Base-by-base conservation (phyloP, 1,139 yeast genomes). In the Casaregolazyma lundiana region DNA sequence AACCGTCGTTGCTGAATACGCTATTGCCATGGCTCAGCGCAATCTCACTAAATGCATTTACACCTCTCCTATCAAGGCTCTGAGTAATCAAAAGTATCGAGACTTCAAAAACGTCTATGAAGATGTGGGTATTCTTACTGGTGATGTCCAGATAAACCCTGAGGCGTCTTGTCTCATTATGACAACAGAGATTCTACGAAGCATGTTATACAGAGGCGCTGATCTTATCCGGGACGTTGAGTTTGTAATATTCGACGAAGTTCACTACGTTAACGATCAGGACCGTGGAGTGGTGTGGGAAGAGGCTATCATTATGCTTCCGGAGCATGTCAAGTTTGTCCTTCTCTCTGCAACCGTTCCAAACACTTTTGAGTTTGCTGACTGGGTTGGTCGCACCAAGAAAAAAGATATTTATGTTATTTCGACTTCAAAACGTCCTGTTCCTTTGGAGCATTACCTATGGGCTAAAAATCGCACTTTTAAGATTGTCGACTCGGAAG, bases 241-340 rank as follows among this genome's bases (percentile, higher is more conserved):
- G 9, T 90, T 94, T 87, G 97, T 90, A 43, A 82, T 90, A 37
- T 90, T 90, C 59, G 97, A 89, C 68, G 97, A 90, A 63, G 96
- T 90, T 39, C 97, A 90, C 70, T 90, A 90, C 66, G 90, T 90
- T 81, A 82, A 95, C 71, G 97, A 89, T 65, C 83, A 87, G 58
- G 92, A 89, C 54, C 80, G 99, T 69, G 99, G 99, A 64, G 99
- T 92, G 40, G 98, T 92, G 34, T 92, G 99, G 99, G 99, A 92
- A 71, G 99, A 92, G 69, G 94, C 96, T 17, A 92, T 92, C 55
- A 92, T 92, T 53, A 76, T 92, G 69, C 74, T 92, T 47, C 99
- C 99, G 2, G 96, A 90, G 60, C 94, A 92, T 69, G 96, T 94
- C 38, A 72, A 73, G 50, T 68, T 73, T 35, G 73, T 74, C 20